These are phyloP conservation scores for Phialophora chinensis DNA, from an alignment of 2,329 filamentous ascomycete species.

Conservation along the genomic window DNA sequence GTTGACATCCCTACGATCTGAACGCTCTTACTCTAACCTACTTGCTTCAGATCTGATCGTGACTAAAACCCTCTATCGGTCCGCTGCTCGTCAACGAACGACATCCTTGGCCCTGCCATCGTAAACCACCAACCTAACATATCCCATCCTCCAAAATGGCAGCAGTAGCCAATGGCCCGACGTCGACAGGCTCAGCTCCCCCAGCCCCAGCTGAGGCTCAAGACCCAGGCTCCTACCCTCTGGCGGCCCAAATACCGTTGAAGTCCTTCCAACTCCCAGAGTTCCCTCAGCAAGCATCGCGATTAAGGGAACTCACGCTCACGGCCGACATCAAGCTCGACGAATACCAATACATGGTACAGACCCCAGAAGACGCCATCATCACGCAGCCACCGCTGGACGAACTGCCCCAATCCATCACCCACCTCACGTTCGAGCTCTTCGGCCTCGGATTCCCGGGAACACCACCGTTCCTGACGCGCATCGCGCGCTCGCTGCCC, in stretches of 20 bases:
- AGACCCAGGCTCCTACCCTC: slow-evolving; percentile 37
- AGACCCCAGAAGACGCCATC: slow-evolving; percentile 35
- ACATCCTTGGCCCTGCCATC: background rate
- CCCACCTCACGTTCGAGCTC: slow-evolving; percentile 55
- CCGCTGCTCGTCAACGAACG: background rate
- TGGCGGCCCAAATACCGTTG: slow-evolving; percentile 56
- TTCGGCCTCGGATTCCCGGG: slow-evolving; percentile 56
- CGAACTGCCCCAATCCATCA: slow-evolving; percentile 49
- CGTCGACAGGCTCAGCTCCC: slow-evolving; percentile 1
- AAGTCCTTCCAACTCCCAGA: slow-evolving; percentile 53
- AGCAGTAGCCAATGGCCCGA: background rate
- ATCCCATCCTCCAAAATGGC: slow-evolving; percentile 1
- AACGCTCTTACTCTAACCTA: background rate
- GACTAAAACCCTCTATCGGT: background rate
- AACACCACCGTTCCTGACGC: slow-evolving; percentile 49
- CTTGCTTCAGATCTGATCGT: background rate
- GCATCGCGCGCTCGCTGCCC: slow-evolving; percentile 48
- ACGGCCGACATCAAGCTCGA: slow-evolving; percentile 57
- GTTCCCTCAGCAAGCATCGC: slow-evolving; percentile 53
- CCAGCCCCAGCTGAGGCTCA: background rate
- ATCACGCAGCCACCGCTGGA: slow-evolving; percentile 42
- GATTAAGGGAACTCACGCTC: slow-evolving; percentile 54
- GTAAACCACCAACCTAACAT: background rate
- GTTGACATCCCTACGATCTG: background rate
- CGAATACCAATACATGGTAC: slow-evolving; percentile 51